Base-by-base conservation (phyloP, 164 flowering plant genomes). In the Piper longum region DNA sequence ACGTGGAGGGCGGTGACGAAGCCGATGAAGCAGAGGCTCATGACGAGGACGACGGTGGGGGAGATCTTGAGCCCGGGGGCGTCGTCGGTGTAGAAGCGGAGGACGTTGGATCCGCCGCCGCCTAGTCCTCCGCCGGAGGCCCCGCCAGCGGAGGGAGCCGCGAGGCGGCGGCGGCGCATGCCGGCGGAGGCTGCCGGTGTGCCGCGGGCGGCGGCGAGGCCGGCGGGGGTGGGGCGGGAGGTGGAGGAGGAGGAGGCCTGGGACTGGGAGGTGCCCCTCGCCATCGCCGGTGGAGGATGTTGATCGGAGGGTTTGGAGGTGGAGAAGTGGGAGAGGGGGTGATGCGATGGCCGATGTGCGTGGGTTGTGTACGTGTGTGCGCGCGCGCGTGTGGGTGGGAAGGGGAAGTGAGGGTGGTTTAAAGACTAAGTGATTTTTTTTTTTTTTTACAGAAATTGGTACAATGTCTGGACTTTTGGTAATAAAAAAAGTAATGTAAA, bases 21-120 rank as follows among this genome's bases (percentile, higher is more conserved):
- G 66, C 83, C 92, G 80, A 89, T 87, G 88, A 87, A 89, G 82
- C 92, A 87, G 71, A 89, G 78, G 70, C 97, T 89, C 88, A 89
- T 84, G 56, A 89, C 85, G 58, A 89, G 92, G 55, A 87, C 95
- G 26, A 84, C 87, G 6, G 91, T 89, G 13, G 97, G 95, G 4
- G 85, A 72, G 79, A 89, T 87, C 83, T 84, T 89, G 68, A 89
- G 72, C 3, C 97, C 95, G 0, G 95, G 97, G 36, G 91, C 88
- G 36, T 89, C 95, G 64, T 89, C 95, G 4, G 95, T 89, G 83
- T 89, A 89, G 76, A 89, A 89, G 54, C 97, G 77, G 18, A 87
- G 83, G 90, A 89, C 83, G 72, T 89, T 74, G 45, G 79, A 72
- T 16, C 63, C 57, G 9, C 82, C 81, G 3, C 78, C 72, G 7